A percentile compares a stretch with the other conserved stretches of the same genome.
Conservation (phyloP, 31 red algal species). For the Bonnemaisonia californica region DNA sequence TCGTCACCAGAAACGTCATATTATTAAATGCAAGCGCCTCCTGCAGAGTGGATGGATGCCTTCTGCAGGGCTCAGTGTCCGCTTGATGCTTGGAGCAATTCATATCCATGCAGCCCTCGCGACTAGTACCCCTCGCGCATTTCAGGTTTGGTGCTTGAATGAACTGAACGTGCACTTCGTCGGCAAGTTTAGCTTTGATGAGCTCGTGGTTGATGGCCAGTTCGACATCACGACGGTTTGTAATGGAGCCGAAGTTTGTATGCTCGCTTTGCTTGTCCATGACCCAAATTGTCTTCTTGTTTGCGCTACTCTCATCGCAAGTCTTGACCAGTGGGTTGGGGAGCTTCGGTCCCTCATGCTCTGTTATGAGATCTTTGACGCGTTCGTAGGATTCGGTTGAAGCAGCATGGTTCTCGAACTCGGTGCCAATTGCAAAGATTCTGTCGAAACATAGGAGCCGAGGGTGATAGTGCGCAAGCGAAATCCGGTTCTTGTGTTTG, state of each 20-base stretch:
- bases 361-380: constrained; percentile 51
- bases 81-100: background rate
- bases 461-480: constrained; percentile 31
- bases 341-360: constrained; percentile 13
- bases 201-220: constrained; percentile 41
- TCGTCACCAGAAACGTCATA: constrained; percentile 56
- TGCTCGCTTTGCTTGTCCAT: constrained; percentile 38
- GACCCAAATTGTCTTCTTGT: constrained; percentile 52
- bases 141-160: constrained; percentile 44
- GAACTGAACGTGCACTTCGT: constrained; percentile 25
- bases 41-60: constrained; percentile 7
- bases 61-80: constrained; percentile 2
- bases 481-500: constrained; percentile 28
- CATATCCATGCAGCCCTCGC: constrained; percentile 36
- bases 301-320: constrained; percentile 30
- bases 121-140: constrained; percentile 45
- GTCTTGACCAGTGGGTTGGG: constrained; percentile 14
- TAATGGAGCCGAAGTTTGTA: constrained; percentile 26
- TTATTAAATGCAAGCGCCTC: constrained; percentile 54
- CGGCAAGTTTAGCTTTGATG: constrained; percentile 20
- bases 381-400: constrained; percentile 31
- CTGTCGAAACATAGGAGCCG: constrained; percentile 54
- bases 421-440: constrained; percentile 45
- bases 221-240: constrained; percentile 35
- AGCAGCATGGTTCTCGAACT: constrained; percentile 47